Conservation (phyloP, 768 basidiomycete genomes). For the Hortiboletus campestris region DNA sequence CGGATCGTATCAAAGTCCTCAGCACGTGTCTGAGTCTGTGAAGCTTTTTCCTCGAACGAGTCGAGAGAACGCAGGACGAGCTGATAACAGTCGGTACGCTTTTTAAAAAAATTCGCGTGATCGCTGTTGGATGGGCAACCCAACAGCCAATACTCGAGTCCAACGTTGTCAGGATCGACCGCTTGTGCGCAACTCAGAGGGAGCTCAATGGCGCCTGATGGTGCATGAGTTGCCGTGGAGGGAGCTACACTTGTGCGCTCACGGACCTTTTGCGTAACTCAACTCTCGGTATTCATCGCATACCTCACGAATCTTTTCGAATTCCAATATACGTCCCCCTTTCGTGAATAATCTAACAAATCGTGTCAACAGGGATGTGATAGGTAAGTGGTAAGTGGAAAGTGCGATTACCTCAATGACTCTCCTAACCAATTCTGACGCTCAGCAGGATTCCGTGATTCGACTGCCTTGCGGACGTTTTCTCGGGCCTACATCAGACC, state of each 20-base stretch:
- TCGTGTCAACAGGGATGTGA: constrained; percentile 2
- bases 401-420: constrained; percentile 68
- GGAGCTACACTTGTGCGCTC: background rate
- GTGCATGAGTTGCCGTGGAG: background rate
- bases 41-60: constrained; percentile 70
- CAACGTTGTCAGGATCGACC: constrained; percentile 72
- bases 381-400: background rate
- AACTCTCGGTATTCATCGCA: constrained; percentile 87
- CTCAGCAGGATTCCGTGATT: constrained; percentile 71
- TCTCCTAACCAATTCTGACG: constrained; percentile 79
- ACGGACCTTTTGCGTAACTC: constrained; percentile 75
- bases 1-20: constrained; percentile 72
- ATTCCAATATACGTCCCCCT: constrained; percentile 79
- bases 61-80: constrained; percentile 79
- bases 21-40: constrained; percentile 29
- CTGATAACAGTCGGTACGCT: constrained; percentile 73
- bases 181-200: constrained; percentile 80
- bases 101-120: constrained; percentile 55
- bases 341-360: constrained; percentile 75
- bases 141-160: constrained; percentile 73
- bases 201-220: constrained; percentile 76
- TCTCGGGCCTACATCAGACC: constrained; percentile 72
- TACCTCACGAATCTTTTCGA: constrained; percentile 82
- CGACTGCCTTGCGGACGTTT: constrained; percentile 86
- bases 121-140: constrained; percentile 59